A percentile compares a stretch with the other conserved stretches of the same genome.
phyloP scores from a whole-genome alignment of 306 rosid genomes.

The Acacia confusa region DNA sequence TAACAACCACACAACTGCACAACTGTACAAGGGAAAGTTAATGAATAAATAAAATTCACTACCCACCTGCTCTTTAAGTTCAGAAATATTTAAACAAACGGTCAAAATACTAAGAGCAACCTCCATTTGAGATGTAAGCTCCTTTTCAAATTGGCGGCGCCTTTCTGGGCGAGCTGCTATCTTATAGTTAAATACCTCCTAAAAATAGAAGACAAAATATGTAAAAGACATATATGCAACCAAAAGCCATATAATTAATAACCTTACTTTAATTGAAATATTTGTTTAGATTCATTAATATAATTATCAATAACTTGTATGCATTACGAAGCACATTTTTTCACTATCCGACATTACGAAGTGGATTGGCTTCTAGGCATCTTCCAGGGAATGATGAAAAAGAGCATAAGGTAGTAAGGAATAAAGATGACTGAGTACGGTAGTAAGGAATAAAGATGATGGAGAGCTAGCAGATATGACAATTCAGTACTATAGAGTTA shows the following conservation, averaged over 20 bases:
- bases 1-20: constrained; percentile 29
- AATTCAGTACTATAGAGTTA: background rate
- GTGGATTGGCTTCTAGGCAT: background rate
- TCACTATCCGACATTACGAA: constrained; percentile 25
- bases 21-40: constrained; percentile 18
- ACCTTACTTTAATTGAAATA: constrained; percentile 30
- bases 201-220: constrained; percentile 37
- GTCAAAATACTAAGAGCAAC: constrained; percentile 87
- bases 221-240: constrained; percentile 25
- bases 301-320: constrained; percentile 14
- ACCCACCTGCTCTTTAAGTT: constrained; percentile 95
- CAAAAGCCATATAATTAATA: constrained; percentile 21
- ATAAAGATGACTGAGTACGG: background rate
- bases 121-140: constrained; percentile 93
- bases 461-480: background rate
- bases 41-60: constrained; percentile 17
- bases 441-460: too few species aligned
- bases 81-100: constrained; percentile 84
- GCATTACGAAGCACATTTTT: background rate
- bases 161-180: constrained; percentile 99
- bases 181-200: constrained; percentile 94
- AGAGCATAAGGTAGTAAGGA: background rate
- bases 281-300: constrained; percentile 16
- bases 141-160: constrained; percentile 96
- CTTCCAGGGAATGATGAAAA: background rate